These are phyloP conservation scores for Gossypioides kirkii DNA, from an alignment of 345 rosid genomes.

Conservation along the genomic window DNA sequence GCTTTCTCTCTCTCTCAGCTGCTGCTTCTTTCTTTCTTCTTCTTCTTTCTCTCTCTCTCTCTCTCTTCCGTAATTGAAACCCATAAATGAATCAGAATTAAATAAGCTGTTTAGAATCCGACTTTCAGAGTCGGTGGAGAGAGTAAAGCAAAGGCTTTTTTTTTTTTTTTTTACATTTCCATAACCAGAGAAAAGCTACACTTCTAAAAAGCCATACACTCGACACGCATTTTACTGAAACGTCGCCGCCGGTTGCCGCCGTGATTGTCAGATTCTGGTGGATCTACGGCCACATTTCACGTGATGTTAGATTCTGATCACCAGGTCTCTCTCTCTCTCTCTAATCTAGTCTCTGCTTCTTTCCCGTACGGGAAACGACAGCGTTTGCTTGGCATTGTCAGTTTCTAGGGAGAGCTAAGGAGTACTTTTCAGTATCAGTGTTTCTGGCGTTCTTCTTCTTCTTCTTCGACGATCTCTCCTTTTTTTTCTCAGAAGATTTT, in stretches of 20 bases:
- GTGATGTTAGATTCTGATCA: conserved; percentile 19
- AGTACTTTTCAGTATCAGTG: neutral
- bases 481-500: conserved; percentile 11
- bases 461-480: conserved; percentile 29
- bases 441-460: conserved; percentile 16
- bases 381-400: neutral
- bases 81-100: conserved; percentile 1
- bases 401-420: neutral
- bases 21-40: neutral
- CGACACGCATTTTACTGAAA: neutral
- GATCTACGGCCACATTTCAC: conserved; percentile 14
- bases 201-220: neutral
- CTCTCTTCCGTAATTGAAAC: conserved; percentile 11
- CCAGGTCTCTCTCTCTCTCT: conserved; percentile 22
- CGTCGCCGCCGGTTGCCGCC: neutral
- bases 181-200: neutral
- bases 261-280: neutral
- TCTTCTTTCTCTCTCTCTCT: neutral
- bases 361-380: neutral
- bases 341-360: conserved; percentile 22
- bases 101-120: conserved; percentile 7
- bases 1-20: neutral
- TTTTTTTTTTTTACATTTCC: neutral
- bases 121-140: conserved; percentile 8
- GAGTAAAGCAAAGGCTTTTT: neutral